A percentile compares a stretch with the other conserved stretches of the same genome.
Conservation (phyloP, 306 rosid genomes). For the Fragaria nilgerrensis region DNA sequence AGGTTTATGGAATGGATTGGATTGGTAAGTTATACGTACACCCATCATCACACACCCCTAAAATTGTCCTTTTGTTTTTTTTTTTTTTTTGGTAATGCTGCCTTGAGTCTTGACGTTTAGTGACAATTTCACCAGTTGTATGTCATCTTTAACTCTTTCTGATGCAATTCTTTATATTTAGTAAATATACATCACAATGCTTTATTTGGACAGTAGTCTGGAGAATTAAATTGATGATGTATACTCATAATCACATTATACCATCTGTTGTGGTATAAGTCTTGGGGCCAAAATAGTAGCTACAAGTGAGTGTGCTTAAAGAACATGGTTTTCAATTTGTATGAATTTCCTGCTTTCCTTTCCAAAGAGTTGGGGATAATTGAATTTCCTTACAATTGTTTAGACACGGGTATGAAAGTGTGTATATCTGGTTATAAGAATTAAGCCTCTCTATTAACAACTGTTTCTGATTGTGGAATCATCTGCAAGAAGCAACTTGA, state of each 20-base stretch:
- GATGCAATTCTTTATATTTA: neutral
- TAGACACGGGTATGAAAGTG: neutral
- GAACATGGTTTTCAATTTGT: neutral
- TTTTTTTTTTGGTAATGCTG: neutral
- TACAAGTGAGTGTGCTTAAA: neutral
- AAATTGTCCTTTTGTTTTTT: neutral
- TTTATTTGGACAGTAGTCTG: neutral
- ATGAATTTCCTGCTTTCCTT: neutral
- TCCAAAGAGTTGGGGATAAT: neutral
- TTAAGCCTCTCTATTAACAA: neutral
- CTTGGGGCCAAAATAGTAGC: neutral
- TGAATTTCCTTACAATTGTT: neutral
- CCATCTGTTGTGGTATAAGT: neutral
- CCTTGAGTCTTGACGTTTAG: neutral
- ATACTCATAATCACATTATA: neutral
- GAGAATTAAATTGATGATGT: neutral
- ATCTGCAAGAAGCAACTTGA: neutral
- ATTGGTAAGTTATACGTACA: constrained; percentile 57
- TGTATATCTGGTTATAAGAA: neutral
- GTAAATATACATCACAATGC: neutral
- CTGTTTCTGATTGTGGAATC: neutral
- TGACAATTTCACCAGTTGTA: neutral
- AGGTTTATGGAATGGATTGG: constrained; percentile 97
- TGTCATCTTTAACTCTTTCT: neutral
- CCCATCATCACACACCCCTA: neutral